Percentiles rank a stretch among this genome's conserved stretches.
phyloP scores from a whole-genome alignment of 495 filamentous ascomycete species.

The Massariosphaeria phaeospora region DNA sequence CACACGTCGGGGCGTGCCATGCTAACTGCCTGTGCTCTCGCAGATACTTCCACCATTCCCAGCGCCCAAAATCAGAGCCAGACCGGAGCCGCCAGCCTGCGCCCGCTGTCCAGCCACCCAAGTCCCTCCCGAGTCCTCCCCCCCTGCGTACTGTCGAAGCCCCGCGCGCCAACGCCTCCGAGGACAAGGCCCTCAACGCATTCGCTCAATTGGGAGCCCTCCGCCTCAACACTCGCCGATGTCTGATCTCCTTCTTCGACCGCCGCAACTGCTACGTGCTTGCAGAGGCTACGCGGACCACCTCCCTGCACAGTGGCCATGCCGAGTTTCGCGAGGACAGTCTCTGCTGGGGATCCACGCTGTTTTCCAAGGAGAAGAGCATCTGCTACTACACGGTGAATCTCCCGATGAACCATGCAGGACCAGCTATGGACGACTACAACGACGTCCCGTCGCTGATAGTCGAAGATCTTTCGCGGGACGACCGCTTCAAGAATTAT shows the following conservation, averaged over 20 bases:
- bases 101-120: not conserved
- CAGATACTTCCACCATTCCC: constrained; percentile 28
- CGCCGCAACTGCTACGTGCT: constrained; percentile 55
- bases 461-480: constrained; percentile 49
- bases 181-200: constrained; percentile 58
- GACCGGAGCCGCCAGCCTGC: not conserved
- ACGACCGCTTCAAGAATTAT: constrained; percentile 47
- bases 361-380: constrained; percentile 44
- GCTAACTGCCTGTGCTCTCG: not conserved
- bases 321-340: constrained; percentile 34
- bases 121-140: not conserved
- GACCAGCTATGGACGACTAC: constrained; percentile 38
- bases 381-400: constrained; percentile 49
- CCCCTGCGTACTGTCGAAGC: not conserved
- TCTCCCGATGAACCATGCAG: constrained; percentile 33
- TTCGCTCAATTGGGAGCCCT: constrained; percentile 59
- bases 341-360: constrained; percentile 42
- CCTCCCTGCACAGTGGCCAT: constrained; percentile 44
- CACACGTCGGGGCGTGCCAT: not conserved
- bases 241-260: constrained; percentile 58
- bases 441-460: constrained; percentile 36
- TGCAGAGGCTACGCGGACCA: constrained; percentile 56
- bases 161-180: not conserved
- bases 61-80: constrained; percentile 1
- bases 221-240: constrained; percentile 50